Base-by-base conservation (phyloP, 306 rosid species). In the Begonia masoniana region DNA sequence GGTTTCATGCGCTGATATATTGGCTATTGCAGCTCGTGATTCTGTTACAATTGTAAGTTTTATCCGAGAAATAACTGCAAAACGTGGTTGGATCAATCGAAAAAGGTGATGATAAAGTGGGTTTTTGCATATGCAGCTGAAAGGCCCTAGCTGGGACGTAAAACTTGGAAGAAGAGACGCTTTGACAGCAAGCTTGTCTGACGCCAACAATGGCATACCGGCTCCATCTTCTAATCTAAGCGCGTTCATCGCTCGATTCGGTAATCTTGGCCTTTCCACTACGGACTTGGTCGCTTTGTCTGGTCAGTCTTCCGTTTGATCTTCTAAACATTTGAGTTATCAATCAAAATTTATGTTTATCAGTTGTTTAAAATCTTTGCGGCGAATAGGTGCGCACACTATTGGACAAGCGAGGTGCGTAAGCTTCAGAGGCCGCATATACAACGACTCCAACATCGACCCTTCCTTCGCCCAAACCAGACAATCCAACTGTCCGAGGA, bases 121-220 rank as follows among this genome's bases (percentile, higher is more conserved):
- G 35, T 26, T 26, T 26, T 88, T 55, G 7, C 15, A 4, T 9
- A 4, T 64, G 56, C 41, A 91, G 97, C 94, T 91, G 26, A 88
- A 95, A 63, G 97, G 97, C n/a, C 95, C 97, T 4, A 46, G 50
- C 53, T 88, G 93, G 93, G 31, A 66, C 3, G 95, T 85, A 10
- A 82, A 76, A 57, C 62, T 80, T 21, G 97, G 97, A 72, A 88
- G 97, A 69, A 82, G 94, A 62, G 97, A 88, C 73, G 76, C 97
- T 0, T 76, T 71, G 51, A 80, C 94, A 21, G 79, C 95, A 0
- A 85, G 76, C 59, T 52, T 78, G 4, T 15, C 53, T 0, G 94
- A 60, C 7, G 89, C 95, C 1, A 74, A 67, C 55, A 80, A 52
- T 55, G 95, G 87, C 19, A 56, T 88, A 50, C 97, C 97, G 57